Conservation (phyloP, 108 stramenopile species). For the Skeletonema grethae region DNA sequence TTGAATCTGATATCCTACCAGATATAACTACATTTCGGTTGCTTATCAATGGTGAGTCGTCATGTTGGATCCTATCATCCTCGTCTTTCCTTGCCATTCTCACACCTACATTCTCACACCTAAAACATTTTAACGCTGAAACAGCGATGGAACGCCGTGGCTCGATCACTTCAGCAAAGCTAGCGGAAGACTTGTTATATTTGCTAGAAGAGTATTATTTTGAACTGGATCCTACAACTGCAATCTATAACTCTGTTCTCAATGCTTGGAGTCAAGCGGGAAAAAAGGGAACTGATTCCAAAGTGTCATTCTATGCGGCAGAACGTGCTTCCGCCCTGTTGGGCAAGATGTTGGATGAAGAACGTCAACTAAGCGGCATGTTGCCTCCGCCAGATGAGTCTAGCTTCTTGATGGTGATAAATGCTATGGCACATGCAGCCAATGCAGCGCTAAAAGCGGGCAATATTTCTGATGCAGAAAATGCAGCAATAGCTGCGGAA, state of each 20-base stretch:
- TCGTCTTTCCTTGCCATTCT: background rate
- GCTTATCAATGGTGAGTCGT: conserved; percentile 24
- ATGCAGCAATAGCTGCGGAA: conserved; percentile 24
- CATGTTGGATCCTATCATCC: background rate
- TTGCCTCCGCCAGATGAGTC: conserved; percentile 29
- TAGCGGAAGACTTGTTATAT: conserved; percentile 28
- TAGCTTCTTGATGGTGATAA: conserved; percentile 39
- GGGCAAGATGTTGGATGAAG: conserved; percentile 19
- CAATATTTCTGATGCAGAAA: conserved; percentile 15
- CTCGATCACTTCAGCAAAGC: conserved; percentile 15
- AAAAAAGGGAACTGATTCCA: conserved; percentile 18
- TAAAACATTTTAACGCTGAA: background rate
- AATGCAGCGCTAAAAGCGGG: conserved; percentile 15
- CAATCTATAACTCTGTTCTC: conserved; percentile 54
- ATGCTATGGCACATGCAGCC: conserved; percentile 32
- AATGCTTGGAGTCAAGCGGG: conserved; percentile 51
- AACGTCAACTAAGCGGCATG: conserved; percentile 5
- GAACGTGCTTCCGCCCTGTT: conserved; percentile 47
- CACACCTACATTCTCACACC: background rate
- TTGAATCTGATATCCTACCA: conserved; percentile 28
- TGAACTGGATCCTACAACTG: conserved; percentile 44
- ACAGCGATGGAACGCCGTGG: conserved; percentile 36
- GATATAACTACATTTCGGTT: conserved; percentile 40
- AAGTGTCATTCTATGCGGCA: conserved; percentile 20
- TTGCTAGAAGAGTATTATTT: conserved; percentile 25